Evolutionary conservation across 768 basidiomycete species (phyloP), one percentile per base, ranked within the genome.

Genomic region (Dacryopinax spathularia): DNA sequence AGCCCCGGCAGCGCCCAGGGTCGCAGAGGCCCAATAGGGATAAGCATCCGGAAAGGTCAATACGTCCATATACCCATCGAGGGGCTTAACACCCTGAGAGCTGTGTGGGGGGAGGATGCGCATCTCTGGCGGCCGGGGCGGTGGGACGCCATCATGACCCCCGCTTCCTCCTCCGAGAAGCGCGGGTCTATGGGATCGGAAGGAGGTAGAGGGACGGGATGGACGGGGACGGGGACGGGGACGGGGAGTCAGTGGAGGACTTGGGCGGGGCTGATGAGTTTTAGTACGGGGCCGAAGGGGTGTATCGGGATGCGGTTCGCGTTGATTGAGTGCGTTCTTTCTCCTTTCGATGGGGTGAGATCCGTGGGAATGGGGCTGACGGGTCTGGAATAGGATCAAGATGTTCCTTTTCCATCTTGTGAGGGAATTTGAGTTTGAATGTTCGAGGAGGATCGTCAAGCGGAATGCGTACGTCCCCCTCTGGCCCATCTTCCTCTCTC

Each of bases 11-110:
- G 48, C 5, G 10, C 25, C 13, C 43, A 44, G 29, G 48, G n/a
- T n/a, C n/a, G n/a, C n/a, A n/a, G n/a, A n/a, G n/a, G 48, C 13
- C 48, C 48, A 18, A 27, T 88, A 56, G 74, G 81, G 33, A 64
- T 70, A 39, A 70, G 72, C 12, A 75, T 91, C 60, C 77, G 77
- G 1, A 87, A 87, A 68, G 90, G 88, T 5, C 84, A 81, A 43
- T 81, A 86, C 41, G 81, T 92, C 5, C 88, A 91, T 71, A 79
- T 91, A 4, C 84, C 90, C 0, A 74, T 91, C 10, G 89, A 91
- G 67, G 88, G 82, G 1, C 84, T 91, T 75, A 90, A 89, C 70
- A 74, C 89, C 29, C 87, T 90, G 70, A 84, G 83, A 63, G 80
- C 74, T 18, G 78, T 91, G 29, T 92, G 90, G 88, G 91, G 91